Evolutionary conservation across 495 filamentous ascomycete species (phyloP), one percentile per base, ranked within the genome.

Genomic region (Parmelia sp.): DNA sequence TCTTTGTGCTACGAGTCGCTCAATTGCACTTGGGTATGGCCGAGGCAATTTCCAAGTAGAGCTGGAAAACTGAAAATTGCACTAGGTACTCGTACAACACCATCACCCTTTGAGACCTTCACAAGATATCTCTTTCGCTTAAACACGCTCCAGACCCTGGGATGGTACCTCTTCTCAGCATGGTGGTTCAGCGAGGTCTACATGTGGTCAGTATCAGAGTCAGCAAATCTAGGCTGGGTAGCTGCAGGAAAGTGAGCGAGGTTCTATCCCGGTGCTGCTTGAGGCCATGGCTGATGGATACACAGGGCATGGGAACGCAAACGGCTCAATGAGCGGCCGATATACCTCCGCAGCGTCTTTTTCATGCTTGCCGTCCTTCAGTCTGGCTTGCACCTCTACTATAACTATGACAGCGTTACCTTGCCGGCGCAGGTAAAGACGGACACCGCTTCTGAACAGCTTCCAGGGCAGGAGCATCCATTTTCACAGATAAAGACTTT

Each of bases 121-220:
- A 74, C 71, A 62, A 76, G 77, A 44, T 77, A 77, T 65, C 75
- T 84, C 2, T 74, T 84, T 23, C 79, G 79, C 33, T 77, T 86
- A 27, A 76, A 86, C 53, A 82, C 88, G 17, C 65, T 84, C 31
- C 86, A 91, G 70, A 90, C 89, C 1, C 71, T 88, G 33, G 74
- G 83, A 31, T 88, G 86, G 70, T 94, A 94, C 70, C 62, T 82
- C n/a, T 79, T 89, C 66, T 94, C 92, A 11, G 89, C 90, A 12
- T 89, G 83, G 77, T 76, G 89, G 72, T 97, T 94, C 72, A 88
- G 86, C 70, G 84, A 90, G 67, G 76, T 94, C 42, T 97, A 95
- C 71, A 80, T 94, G 19, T 90, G 86, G 83, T 92, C 89, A 3
- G 78, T 82, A 25, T 72, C 86, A n/a, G 71, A 79, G n/a, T 74